Evolutionary conservation across 108 stramenopile species (phyloP).

Genomic region (Skeletonema marinoi): DNA sequence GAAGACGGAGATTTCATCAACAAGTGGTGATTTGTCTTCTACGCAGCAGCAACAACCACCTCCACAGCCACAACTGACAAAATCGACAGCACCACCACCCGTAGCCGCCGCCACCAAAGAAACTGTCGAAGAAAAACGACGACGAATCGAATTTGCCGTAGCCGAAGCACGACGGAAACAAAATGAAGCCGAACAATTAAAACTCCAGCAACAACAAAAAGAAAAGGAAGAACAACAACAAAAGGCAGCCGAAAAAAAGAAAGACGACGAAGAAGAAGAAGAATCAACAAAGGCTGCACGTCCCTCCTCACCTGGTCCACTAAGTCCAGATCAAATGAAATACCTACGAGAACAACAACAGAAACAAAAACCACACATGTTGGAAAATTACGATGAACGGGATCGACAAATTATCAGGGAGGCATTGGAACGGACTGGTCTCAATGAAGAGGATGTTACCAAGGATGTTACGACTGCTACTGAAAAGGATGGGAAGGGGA

Average conservation of each 20-base stretch:
- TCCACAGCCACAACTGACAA: neutral
- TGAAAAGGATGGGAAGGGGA: neutral
- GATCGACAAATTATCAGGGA: conserved; percentile 1
- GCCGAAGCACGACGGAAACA: neutral
- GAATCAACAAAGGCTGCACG: neutral
- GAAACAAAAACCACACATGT: neutral
- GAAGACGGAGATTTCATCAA: neutral
- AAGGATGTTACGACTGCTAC: neutral
- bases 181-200: neutral
- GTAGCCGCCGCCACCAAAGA: neutral
- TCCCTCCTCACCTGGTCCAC: neutral
- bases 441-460: conserved; percentile 11
- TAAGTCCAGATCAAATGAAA: conserved; percentile 1
- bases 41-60: neutral
- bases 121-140: neutral
- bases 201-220: neutral
- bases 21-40: neutral
- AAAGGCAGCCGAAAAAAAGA: neutral
- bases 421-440: neutral
- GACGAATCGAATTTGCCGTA: neutral
- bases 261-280: neutral
- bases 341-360: neutral
- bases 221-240: neutral
- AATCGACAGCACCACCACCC: neutral
- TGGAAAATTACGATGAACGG: neutral